Evolutionary conservation across 1,284 basidiomycete species (phyloP).

Genomic region (Lentinula novae-zelandiae): DNA sequence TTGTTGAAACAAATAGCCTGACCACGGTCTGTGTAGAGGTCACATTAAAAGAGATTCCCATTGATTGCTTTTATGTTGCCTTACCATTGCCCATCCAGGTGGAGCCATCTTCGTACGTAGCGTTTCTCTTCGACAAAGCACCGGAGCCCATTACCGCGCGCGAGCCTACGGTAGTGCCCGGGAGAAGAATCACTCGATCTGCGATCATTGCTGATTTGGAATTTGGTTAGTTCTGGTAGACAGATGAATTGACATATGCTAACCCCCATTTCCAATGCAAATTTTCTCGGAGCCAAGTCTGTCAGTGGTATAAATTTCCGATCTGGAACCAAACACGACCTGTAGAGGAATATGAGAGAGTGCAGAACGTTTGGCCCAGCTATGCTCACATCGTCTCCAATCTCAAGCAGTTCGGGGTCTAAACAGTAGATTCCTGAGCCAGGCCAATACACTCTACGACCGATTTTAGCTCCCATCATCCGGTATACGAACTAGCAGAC

Average conservation of each 20-base stretch:
- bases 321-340: constrained; percentile 43
- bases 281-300: constrained; percentile 35
- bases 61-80: not conserved
- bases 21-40: constrained; percentile 23
- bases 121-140: constrained; percentile 35
- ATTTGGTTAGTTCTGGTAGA: not conserved
- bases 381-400: constrained; percentile 35
- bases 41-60: not conserved
- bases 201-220: constrained; percentile 40
- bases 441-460: constrained; percentile 45
- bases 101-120: constrained; percentile 37
- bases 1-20: constrained; percentile 35
- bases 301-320: constrained; percentile 41
- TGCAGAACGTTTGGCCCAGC: not conserved
- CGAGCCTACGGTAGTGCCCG: constrained; percentile 35
- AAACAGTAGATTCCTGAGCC: constrained; percentile 40
- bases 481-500: constrained; percentile 32
- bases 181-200: constrained; percentile 41
- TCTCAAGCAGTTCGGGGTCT: constrained; percentile 43
- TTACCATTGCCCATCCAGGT: constrained; percentile 44
- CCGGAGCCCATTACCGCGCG: constrained; percentile 44
- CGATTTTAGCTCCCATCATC: constrained; percentile 43
- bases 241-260: not conserved
- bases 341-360: not conserved
- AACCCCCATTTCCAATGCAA: constrained; percentile 30